phyloP scores from a whole-genome alignment of 148 eudicot species.

The Arctostaphylos glauca region DNA sequence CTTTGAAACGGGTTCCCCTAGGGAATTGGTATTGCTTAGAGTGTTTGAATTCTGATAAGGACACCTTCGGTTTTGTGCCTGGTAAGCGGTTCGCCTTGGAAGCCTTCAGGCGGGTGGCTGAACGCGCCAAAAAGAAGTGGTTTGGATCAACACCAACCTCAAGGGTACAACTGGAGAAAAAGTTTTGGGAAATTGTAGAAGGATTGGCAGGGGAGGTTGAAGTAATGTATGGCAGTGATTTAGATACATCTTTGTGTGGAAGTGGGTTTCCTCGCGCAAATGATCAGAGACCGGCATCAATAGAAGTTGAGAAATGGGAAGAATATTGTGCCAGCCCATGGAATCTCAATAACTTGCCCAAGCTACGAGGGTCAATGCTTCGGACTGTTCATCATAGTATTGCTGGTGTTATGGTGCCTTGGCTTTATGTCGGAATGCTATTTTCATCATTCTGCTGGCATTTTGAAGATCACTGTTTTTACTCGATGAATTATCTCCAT shows the following conservation, averaged over 20 bases:
- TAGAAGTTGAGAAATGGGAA: slow-evolving; percentile 66
- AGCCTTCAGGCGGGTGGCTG: slow-evolving; percentile 83
- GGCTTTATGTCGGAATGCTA: slow-evolving; percentile 98
- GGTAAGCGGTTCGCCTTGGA: slow-evolving; percentile 76
- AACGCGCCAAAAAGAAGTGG: slow-evolving; percentile 91
- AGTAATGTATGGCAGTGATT: slow-evolving; percentile 97
- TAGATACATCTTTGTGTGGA: slow-evolving; percentile 89
- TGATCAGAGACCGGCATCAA: slow-evolving; percentile 58
- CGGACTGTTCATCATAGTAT: slow-evolving; percentile 86
- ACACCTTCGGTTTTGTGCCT: slow-evolving; percentile 93
- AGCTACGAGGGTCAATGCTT: slow-evolving; percentile 90
- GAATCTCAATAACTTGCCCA: slow-evolving; percentile 98
- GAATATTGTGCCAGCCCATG: slow-evolving; percentile 86
- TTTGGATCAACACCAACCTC: slow-evolving; percentile 76
- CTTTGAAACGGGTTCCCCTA: slow-evolving; percentile 66
- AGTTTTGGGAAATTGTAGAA: slow-evolving; percentile 98
- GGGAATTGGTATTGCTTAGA: slow-evolving; percentile 99
- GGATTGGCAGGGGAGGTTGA: slow-evolving; percentile 90
- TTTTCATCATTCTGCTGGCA: slow-evolving; percentile 99
- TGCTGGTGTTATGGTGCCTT: slow-evolving; percentile 99
- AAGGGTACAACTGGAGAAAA: slow-evolving; percentile 79
- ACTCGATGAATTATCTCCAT: slow-evolving; percentile 98
- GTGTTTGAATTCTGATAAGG: slow-evolving; percentile 86
- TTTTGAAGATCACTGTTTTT: slow-evolving; percentile 98
- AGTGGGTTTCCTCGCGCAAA: slow-evolving; percentile 87